A percentile compares a stretch with the other conserved stretches of the same genome.
These are phyloP conservation scores for Protomyces inouyei DNA, from an alignment of 1,139 yeast genomes.

Conservation along the genomic window DNA sequence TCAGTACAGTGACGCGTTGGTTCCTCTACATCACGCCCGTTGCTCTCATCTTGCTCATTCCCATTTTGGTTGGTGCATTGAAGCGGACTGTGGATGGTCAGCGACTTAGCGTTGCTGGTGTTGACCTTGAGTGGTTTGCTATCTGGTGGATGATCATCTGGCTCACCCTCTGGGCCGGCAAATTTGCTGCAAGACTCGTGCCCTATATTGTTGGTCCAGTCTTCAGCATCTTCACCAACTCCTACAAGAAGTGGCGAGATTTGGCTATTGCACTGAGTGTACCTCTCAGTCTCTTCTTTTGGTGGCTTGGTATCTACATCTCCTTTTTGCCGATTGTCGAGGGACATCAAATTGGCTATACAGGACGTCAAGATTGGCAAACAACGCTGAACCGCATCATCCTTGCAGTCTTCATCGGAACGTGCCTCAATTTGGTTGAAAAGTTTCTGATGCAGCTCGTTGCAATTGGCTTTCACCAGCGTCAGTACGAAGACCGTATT, in stretches of 20 bases:
- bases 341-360: slow-evolving; percentile 15
- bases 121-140: slow-evolving; percentile 27
- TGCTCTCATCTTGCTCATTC: slow-evolving; percentile 26
- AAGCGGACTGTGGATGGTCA: slow-evolving; percentile 2
- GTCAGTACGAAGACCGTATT: slow-evolving; percentile 43
- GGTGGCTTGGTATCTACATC: slow-evolving; percentile 27
- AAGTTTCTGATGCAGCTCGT: slow-evolving; percentile 42
- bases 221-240: slow-evolving; percentile 25
- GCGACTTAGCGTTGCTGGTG: slow-evolving; percentile 25
- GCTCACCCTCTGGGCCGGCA: slow-evolving; percentile 29
- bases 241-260: slow-evolving; percentile 27
- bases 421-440: slow-evolving; percentile 42
- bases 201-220: slow-evolving; percentile 26
- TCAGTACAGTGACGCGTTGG: slow-evolving; percentile 24
- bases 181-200: slow-evolving; percentile 25
- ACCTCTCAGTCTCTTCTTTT: slow-evolving; percentile 26
- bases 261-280: slow-evolving; percentile 25
- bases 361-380: slow-evolving; percentile 40
- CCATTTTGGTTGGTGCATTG: slow-evolving; percentile 25
- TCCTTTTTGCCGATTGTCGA: slow-evolving; percentile 28
- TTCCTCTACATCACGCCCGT: slow-evolving; percentile 27
- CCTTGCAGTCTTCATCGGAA: slow-evolving; percentile 42
- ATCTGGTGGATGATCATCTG: slow-evolving; percentile 30
- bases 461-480: slow-evolving; percentile 45
- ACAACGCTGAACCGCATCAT: slow-evolving; percentile 40